Base-by-base conservation (phyloP, 2,329 filamentous ascomycete species). In the Emmonsiellopsis sp. region DNA sequence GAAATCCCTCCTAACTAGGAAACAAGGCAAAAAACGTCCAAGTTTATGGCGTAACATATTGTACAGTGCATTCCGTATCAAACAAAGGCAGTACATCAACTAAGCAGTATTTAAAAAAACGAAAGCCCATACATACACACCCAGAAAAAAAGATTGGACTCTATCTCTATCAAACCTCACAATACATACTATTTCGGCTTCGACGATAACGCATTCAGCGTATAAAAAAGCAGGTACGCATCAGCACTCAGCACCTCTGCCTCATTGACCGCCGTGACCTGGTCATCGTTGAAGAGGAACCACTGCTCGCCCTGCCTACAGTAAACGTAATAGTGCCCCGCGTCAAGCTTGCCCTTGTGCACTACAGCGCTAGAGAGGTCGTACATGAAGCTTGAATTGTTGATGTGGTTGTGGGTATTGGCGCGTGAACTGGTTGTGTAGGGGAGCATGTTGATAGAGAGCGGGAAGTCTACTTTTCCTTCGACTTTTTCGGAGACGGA, bases 251-350 rank as follows among this genome's bases (percentile, higher is more conserved):
- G 77, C 2, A 97, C 92, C 55, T 96, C 88, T 5, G 86, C 87
- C 65, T 93, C 86, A 46, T 82, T 83, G 2, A 88, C 92, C 53
- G 91, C 66, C 56, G 91, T 88, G 27, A 97, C 92, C 67, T 89
- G 90, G 67, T 93, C 91, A 66, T 97, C 92, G 64, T 97, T 94
- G 71, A 96, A 96, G 53, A 88, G 83, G 68, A 95, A 95, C 92
- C 92, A 97, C 79, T 95, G 65, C 75, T 88, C 86, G 4, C 85
- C 87, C 55, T 92, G 86, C 46, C 88, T 77, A 55, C 87, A 90
- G 68, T 94, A 96, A n/a, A 86, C 88, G 53, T 91, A 84, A 64
- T 95, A 96, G 66, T 96, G 90, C 13, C 91, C 92, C 1, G 88
- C 90, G 62, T 96, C 90, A 54, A 96, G 86, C 68, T 92, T 89